Conservation (phyloP, 2,329 filamentous ascomycete genomes). For the Aulographum hederae region DNA sequence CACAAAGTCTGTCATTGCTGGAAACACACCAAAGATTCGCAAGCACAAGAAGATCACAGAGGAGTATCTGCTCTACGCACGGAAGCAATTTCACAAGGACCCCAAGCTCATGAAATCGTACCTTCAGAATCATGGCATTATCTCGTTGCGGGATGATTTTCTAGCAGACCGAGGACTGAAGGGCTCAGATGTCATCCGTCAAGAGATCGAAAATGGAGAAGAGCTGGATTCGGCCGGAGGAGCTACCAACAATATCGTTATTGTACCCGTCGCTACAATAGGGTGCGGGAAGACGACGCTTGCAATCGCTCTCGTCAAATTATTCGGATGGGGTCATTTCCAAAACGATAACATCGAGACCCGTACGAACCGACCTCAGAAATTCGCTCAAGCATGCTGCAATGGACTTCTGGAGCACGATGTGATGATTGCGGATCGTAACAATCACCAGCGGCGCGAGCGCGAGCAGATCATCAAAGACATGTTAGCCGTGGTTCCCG, state of each 20-base stretch:
- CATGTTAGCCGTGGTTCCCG: slow-evolving; percentile 40
- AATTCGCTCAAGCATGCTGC: slow-evolving; percentile 56
- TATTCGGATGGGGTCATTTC: slow-evolving; percentile 83
- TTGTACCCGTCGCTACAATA: slow-evolving; percentile 85
- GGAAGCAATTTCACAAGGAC: slow-evolving; percentile 51
- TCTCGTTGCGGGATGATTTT: slow-evolving; percentile 76
- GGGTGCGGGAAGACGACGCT: slow-evolving; percentile 96
- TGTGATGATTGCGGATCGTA: slow-evolving; percentile 79
- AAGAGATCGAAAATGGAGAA: slow-evolving; percentile 42
- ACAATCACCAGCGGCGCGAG: slow-evolving; percentile 82
- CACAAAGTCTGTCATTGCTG: slow-evolving; percentile 72
- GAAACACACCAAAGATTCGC: slow-evolving; percentile 55
- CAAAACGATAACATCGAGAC: slow-evolving; percentile 93
- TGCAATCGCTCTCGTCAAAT: slow-evolving; percentile 57
- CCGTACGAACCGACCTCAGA: slow-evolving; percentile 52
- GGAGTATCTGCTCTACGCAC: slow-evolving; percentile 73
- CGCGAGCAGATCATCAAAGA: slow-evolving; percentile 75
- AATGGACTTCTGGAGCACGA: slow-evolving; percentile 43
- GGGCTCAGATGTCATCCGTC: slow-evolving; percentile 70
- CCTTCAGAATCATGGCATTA: slow-evolving; percentile 84
- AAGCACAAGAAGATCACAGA: slow-evolving; percentile 84
- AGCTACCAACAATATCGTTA: slow-evolving; percentile 49
- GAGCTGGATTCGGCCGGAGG: slow-evolving; percentile 31
- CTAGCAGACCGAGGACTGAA: slow-evolving; percentile 66
- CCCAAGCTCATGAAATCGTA: slow-evolving; percentile 53